Percentiles rank a stretch among this genome's conserved stretches.
phyloP scores from a whole-genome alignment of 2,329 filamentous ascomycete species.

The Scedosporium minutisporum region DNA sequence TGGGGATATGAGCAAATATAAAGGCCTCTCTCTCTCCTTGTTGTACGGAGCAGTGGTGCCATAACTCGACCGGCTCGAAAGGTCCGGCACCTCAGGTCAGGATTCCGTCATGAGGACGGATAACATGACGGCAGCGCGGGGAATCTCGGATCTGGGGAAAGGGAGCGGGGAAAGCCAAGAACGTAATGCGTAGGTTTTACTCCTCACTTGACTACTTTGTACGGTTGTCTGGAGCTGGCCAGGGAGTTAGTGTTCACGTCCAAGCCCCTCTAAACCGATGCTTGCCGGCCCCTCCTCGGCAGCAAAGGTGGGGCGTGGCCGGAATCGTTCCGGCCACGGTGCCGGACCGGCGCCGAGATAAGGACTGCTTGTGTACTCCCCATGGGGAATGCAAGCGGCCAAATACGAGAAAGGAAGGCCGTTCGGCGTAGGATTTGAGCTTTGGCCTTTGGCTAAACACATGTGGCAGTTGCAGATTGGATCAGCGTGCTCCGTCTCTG shows the following conservation, averaged over 20 bases:
- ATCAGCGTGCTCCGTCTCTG: background rate
- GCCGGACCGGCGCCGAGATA: slow-evolving; percentile 4
- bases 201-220: background rate
- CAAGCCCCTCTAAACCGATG: slow-evolving; percentile 5
- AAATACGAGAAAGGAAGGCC: background rate
- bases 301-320: slow-evolving; percentile 16
- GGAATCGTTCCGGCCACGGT: slow-evolving; percentile 24
- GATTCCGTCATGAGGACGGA: background rate
- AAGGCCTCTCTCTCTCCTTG: background rate
- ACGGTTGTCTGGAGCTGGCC: background rate
- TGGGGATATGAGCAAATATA: background rate
- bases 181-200: background rate
- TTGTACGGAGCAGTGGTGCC: no score
- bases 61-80: no score
- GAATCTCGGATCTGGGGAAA: background rate
- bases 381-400: background rate
- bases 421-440: background rate
- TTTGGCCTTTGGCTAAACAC: background rate
- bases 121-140: background rate
- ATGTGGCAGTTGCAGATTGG: background rate
- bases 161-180: slow-evolving; percentile 3
- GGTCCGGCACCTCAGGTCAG: background rate
- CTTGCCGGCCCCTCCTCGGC: slow-evolving; percentile 9
- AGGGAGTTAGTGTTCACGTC: no score
- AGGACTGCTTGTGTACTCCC: background rate